phyloP scores from a whole-genome alignment of 2,329 filamentous ascomycete genomes.

The Aspergillus sp. region DNA sequence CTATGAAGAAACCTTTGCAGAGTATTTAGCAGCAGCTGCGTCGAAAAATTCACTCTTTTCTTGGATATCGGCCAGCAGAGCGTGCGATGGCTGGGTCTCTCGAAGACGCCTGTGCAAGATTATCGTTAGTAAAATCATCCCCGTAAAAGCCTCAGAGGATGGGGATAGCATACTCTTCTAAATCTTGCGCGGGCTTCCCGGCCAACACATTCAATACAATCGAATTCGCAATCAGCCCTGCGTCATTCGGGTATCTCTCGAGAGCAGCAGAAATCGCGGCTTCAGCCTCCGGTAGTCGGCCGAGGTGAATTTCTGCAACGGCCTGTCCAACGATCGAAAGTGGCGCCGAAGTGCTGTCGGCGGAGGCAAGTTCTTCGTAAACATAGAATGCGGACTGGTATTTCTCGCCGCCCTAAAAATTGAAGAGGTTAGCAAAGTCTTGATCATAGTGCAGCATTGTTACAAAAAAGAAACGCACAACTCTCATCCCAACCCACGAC shows the following conservation, averaged over 20 bases:
- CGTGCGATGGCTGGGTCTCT: constrained; percentile 64
- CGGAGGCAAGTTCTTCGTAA: constrained; percentile 91
- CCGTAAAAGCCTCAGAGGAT: not conserved
- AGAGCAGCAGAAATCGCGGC: constrained; percentile 79
- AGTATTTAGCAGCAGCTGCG: constrained; percentile 81
- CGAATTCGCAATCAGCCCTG: constrained; percentile 77
- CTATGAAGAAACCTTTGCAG: constrained; percentile 65
- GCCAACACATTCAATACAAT: constrained; percentile 75
- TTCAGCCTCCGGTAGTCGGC: constrained; percentile 84
- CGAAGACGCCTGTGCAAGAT: constrained; percentile 36
- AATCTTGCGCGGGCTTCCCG: constrained; percentile 68
- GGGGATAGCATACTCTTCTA: constrained; percentile 57
- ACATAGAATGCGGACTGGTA: constrained; percentile 98
- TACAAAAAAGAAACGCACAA: constrained; percentile 55
- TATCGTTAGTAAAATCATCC: not conserved
- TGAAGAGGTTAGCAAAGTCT: not conserved
- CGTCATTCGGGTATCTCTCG: constrained; percentile 68
- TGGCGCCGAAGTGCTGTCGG: constrained; percentile 74
- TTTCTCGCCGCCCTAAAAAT: constrained; percentile 76
- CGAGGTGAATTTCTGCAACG: constrained; percentile 86
- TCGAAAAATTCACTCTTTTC: constrained; percentile 90
- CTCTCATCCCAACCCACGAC: constrained; percentile 86
- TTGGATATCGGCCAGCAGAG: constrained; percentile 69
- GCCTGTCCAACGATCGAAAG: constrained; percentile 82
- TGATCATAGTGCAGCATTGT: too few species aligned